Evolutionary conservation across 148 eudicot species (phyloP).

Genomic region (Cornus florida): DNA sequence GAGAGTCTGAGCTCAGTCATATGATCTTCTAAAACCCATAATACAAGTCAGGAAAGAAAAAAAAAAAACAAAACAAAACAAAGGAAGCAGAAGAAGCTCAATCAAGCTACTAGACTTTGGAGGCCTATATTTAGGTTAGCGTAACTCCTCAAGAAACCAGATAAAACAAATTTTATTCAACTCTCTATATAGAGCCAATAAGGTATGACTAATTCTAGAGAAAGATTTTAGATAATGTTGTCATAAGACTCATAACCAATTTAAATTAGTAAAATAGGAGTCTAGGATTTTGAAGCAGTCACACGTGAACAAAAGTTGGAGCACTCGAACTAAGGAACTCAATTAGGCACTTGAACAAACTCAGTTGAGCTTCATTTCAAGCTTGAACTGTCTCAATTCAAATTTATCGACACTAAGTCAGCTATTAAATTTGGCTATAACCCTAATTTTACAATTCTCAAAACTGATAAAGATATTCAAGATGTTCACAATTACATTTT

Average conservation of each 20-base stretch:
- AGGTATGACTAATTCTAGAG: not conserved
- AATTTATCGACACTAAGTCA: not conserved
- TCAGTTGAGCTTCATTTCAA: not conserved
- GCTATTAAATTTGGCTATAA: not conserved
- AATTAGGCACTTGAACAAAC: not conserved
- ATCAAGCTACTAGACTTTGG: not conserved
- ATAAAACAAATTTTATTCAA: not conserved
- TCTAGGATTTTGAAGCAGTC: not conserved
- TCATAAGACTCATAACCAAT: not conserved
- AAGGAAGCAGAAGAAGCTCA: not conserved
- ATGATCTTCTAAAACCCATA: not conserved
- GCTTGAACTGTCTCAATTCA: conserved; percentile 1
- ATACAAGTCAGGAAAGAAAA: too few relatives aligned
- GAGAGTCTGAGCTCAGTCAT: not conserved
- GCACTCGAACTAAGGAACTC: not conserved
- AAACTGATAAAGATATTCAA: not conserved
- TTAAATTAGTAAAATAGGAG: not conserved
- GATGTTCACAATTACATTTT: not conserved
- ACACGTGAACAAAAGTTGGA: not conserved
- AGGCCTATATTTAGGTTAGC: not conserved
- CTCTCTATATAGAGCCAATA: not conserved
- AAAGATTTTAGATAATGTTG: not conserved
- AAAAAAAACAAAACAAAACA: not conserved
- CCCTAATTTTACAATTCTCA: not conserved
- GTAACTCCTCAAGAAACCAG: not conserved